Evolutionary conservation across 2,329 filamentous ascomycete genomes (phyloP).

Genomic region (Penicillium fuscoglaucum): DNA sequence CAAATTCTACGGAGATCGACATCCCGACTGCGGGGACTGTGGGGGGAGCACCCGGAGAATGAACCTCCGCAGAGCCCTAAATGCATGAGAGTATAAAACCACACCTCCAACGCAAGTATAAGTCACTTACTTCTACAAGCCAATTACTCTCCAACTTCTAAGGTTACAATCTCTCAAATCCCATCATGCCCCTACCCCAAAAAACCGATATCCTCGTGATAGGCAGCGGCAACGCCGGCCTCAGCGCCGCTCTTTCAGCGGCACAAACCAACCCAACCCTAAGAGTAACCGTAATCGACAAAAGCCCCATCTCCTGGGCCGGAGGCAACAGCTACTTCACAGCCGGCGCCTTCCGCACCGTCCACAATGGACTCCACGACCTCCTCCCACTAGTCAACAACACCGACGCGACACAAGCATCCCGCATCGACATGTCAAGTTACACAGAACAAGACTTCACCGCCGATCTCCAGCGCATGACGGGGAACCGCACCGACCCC

Average conservation of each 20-base stretch:
- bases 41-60: conserved; percentile 3
- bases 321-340: conserved; percentile 68
- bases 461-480: conserved; percentile 59
- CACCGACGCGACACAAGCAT: conserved; percentile 47
- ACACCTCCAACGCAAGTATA: not conserved
- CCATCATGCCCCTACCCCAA: not conserved
- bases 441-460: conserved; percentile 59
- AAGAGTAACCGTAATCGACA: conserved; percentile 59
- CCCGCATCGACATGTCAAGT: conserved; percentile 58
- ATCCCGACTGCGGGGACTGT: conserved; percentile 5
- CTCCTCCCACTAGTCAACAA: conserved; percentile 64
- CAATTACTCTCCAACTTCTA: not conserved
- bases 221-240: conserved; percentile 65
- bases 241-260: conserved; percentile 60
- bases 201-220: conserved; percentile 51
- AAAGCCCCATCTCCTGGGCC: conserved; percentile 58
- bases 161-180: no score
- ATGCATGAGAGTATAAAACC: not conserved
- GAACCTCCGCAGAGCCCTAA: conserved; percentile 7
- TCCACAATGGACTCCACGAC: conserved; percentile 57
- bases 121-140: not conserved
- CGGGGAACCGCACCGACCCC: conserved; percentile 54
- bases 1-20: conserved; percentile 4
- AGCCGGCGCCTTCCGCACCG: conserved; percentile 62
- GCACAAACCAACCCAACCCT: conserved; percentile 41